phyloP scores from a whole-genome alignment of 306 rosid species.

The Cercis canadensis region DNA sequence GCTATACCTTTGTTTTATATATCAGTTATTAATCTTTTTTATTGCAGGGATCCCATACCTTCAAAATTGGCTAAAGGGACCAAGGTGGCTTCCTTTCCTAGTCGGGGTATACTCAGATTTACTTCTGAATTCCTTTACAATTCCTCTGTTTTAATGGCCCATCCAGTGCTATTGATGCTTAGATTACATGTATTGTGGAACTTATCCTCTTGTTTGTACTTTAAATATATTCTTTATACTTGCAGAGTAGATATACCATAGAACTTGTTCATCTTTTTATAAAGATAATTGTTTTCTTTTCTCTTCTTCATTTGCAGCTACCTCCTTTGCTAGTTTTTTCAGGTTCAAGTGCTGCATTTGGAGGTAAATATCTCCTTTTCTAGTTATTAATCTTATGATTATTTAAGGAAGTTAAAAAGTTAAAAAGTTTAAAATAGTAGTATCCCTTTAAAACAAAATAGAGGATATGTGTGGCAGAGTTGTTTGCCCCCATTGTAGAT shows the following conservation, averaged over 20 bases:
- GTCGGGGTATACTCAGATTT: slow-evolving; percentile 66
- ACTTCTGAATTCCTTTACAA: slow-evolving; percentile 21
- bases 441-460: too few species aligned
- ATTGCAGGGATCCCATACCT: slow-evolving; percentile 84
- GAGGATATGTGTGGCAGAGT: too few species aligned
- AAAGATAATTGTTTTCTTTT: slow-evolving; percentile 10
- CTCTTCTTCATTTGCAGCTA: slow-evolving; percentile 52
- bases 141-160: slow-evolving; percentile 13
- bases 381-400: too few species aligned
- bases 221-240: slow-evolving; percentile 7
- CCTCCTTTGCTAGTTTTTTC: slow-evolving; percentile 83
- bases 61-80: slow-evolving; percentile 82
- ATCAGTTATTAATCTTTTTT: slow-evolving; percentile 41
- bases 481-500: too few species aligned
- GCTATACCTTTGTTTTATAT: slow-evolving; percentile 12
- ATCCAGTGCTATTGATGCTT: slow-evolving; percentile 10
- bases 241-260: not conserved
- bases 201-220: slow-evolving; percentile 19
- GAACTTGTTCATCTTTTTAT: slow-evolving; percentile 29
- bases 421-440: too few species aligned
- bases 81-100: slow-evolving; percentile 94
- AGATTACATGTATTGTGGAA: slow-evolving; percentile 22
- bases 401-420: too few species aligned
- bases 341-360: slow-evolving; percentile 86
- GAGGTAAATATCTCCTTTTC: slow-evolving; percentile 53